Evolutionary conservation across 495 filamentous ascomycete genomes (phyloP), one percentile per base, ranked within the genome.

Genomic region (Tuber borchii): DNA sequence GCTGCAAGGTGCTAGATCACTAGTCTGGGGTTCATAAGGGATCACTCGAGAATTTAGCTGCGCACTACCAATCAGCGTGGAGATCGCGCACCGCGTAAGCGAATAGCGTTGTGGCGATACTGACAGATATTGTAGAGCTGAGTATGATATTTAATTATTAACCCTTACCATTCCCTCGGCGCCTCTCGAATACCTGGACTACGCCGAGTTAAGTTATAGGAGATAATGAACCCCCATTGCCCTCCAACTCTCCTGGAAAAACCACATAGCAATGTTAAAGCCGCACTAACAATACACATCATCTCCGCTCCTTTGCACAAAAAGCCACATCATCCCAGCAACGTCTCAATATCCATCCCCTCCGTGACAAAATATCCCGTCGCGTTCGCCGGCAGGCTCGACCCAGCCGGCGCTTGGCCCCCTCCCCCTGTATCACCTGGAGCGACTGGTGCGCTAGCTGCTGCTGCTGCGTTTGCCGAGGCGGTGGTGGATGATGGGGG

Each of bases 371-470:
- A 65, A 34, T 65, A 65, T 65, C 56, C 56, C 12, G 56, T 61
- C 70, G 78, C 68, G 16, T 46, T 75, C 22, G 76, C 65, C 17
- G 70, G 51, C 20, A 70, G 70, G 34, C 46, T 34, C 31, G 56
- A 34, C 14, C 56, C 31, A 16, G 26, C 46, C 72, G 44, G 48
- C 43, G 34, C 37, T 34, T 70, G 76, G 65, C 78, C 77, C 8
- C 76, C 72, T 37, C 78, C 78, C 72, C 73, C 70, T 46, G 70
- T 37, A 26, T 26, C 73, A n/a, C 76, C 65, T 34, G 74, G 45
- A 42, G 75, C 69, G 14, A n/a, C 37, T 37, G 73, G 51, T 61
- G 43, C 61, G 14, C 19, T 69, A 69, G 56, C 73, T 44, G 70
- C 17, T 31, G 69, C 56, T 19, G 76, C 72, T 19, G 65, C 65